phyloP scores from a whole-genome alignment of 2,329 filamentous ascomycete species.

The Sphaerulina musiva region DNA sequence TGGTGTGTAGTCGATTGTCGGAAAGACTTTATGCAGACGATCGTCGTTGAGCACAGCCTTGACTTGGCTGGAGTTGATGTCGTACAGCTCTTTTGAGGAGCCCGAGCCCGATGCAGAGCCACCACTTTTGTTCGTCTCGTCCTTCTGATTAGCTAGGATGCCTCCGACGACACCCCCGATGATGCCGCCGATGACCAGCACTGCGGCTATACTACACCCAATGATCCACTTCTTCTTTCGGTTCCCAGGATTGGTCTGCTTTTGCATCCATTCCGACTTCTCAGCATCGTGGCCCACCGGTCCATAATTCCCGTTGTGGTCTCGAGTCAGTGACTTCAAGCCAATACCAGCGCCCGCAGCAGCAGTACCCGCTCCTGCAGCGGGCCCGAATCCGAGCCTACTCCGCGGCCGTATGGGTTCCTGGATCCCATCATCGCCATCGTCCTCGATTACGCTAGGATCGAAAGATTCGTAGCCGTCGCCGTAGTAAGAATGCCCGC shows the following conservation, averaged over 20 bases:
- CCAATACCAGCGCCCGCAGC: slow-evolving; percentile 32
- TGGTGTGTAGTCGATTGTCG: slow-evolving; percentile 91
- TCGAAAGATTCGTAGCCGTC: slow-evolving; percentile 47
- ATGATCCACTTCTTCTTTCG: slow-evolving; percentile 64
- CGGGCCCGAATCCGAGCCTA: slow-evolving; percentile 10
- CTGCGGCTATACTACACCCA: slow-evolving; percentile 45
- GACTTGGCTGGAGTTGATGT: slow-evolving; percentile 67
- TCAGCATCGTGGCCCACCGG: slow-evolving; percentile 50
- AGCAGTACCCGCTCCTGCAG: slow-evolving; percentile 38
- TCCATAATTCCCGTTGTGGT: slow-evolving; percentile 47
- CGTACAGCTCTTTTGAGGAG: slow-evolving; percentile 52
- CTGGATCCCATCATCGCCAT: slow-evolving; percentile 76
- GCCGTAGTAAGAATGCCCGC: slow-evolving; percentile 21
- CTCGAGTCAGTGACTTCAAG: slow-evolving; percentile 37
- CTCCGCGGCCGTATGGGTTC: slow-evolving; percentile 36
- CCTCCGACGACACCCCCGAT: slow-evolving; percentile 69
- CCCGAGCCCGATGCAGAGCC: slow-evolving; percentile 8
- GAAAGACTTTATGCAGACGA: slow-evolving; percentile 85
- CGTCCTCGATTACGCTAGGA: slow-evolving; percentile 74
- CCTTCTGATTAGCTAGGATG: slow-evolving; percentile 49
- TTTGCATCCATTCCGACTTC: slow-evolving; percentile 59
- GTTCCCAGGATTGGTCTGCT: slow-evolving; percentile 57
- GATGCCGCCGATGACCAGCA: slow-evolving; percentile 64
- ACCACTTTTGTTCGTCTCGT: slow-evolving; percentile 2
- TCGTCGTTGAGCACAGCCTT: slow-evolving; percentile 72